phyloP scores from a whole-genome alignment of 148 eudicot genomes.

The Tetragonia tetragonoides region DNA sequence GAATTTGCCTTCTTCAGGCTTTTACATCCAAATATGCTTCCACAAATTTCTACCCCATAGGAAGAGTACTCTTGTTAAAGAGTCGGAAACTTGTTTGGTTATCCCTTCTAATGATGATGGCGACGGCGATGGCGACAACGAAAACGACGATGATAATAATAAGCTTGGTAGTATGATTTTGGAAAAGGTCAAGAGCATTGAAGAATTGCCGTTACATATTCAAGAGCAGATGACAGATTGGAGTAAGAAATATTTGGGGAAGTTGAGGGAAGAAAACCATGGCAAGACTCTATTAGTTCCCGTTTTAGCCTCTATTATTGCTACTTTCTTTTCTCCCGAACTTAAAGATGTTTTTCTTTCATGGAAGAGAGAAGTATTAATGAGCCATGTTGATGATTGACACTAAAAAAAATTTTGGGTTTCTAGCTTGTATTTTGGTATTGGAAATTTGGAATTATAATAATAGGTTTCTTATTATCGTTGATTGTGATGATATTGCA shows the following conservation, averaged over 20 bases:
- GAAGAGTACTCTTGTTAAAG: not conserved
- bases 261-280: not conserved
- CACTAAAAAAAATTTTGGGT: no score
- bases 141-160: not conserved
- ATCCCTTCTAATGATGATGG: not conserved
- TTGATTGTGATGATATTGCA: no score
- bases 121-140: no score
- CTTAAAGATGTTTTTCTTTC: not conserved
- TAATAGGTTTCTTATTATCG: no score
- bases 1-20: conserved; percentile 3
- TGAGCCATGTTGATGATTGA: not conserved
- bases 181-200: not conserved
- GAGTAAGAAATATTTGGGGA: not conserved
- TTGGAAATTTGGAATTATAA: no score
- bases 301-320: not conserved
- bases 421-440: no score
- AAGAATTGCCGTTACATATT: not conserved
- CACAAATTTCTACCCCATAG: not conserved
- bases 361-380: conserved; percentile 3
- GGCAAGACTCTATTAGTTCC: not conserved
- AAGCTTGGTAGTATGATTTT: not conserved
- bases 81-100: not conserved
- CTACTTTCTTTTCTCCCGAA: not conserved
- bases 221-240: not conserved
- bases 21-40: conserved; percentile 3